Percentiles rank a stretch among this genome's conserved stretches.
Evolutionary conservation across 345 rosid species (phyloP).

Genomic region (Eucalyptus erythrocorys): DNA sequence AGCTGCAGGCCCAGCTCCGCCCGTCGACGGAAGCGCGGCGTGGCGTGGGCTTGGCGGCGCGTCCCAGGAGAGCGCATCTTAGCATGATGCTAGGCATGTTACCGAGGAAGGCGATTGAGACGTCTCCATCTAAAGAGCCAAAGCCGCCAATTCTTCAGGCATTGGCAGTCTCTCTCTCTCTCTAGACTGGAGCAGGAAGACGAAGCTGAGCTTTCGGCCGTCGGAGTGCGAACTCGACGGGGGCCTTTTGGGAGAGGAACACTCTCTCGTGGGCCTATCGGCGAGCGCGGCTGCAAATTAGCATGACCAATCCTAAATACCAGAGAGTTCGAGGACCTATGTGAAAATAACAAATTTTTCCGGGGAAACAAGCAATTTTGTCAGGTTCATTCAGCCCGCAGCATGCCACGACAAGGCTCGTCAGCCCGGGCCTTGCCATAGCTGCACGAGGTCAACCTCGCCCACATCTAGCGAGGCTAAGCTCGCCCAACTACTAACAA

Average conservation of each 20-base stretch:
- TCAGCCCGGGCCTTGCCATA: fast-evolving
- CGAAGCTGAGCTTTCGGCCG: neutral
- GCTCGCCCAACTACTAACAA: no score
- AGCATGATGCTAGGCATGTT: neutral
- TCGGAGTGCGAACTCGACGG: neutral
- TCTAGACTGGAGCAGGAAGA: neutral
- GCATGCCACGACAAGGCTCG: no score
- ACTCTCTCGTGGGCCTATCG: neutral
- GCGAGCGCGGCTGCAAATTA: neutral
- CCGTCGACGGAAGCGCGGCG: neutral
- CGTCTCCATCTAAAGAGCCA: neutral
- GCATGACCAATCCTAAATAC: neutral
- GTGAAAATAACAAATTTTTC: neutral
- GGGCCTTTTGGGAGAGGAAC: neutral
- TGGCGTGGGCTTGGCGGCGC: neutral
- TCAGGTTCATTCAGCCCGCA: neutral
- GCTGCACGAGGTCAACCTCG: fast-evolving
- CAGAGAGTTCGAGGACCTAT: neutral
- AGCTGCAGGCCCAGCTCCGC: neutral
- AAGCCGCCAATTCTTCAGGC: neutral
- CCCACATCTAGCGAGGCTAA: no score
- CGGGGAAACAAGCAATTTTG: neutral
- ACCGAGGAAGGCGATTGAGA: neutral
- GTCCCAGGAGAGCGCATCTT: neutral
- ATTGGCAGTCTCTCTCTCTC: neutral